Evolutionary conservation across 371 early-diverging fungal genomes (phyloP).

Genomic region (Caulochytrium protostelioides): DNA sequence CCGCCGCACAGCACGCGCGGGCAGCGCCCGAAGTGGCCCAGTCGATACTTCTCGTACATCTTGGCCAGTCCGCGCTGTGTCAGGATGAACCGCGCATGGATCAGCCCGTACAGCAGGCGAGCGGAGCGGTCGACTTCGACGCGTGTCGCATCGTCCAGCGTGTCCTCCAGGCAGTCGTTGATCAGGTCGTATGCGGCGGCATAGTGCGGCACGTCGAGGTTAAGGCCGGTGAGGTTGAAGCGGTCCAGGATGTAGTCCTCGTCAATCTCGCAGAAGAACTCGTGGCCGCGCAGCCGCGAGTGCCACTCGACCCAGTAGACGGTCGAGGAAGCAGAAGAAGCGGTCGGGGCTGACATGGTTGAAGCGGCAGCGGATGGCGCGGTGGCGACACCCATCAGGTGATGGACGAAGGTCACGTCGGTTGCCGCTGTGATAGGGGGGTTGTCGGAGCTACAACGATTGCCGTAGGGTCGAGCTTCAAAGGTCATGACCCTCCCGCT

Average conservation of each 20-base stretch:
- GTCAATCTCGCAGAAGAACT: slow-evolving; percentile 63
- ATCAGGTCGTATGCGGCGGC: slow-evolving; percentile 43
- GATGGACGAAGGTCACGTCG: too few relatives aligned
- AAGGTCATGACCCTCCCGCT: too few relatives aligned
- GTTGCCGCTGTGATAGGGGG: too few relatives aligned
- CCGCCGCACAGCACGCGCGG: slow-evolving; percentile 54
- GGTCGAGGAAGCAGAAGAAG: slow-evolving; percentile 1
- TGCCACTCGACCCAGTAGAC: slow-evolving; percentile 75
- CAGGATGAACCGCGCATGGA: slow-evolving; percentile 40
- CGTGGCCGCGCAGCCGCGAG: slow-evolving; percentile 55
- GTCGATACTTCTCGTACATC: slow-evolving; percentile 37
- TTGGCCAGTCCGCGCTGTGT: slow-evolving; percentile 30
- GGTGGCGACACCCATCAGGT: too few relatives aligned
- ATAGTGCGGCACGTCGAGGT: slow-evolving; percentile 55
- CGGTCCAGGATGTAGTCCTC: slow-evolving; percentile 76
- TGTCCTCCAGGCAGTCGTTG: slow-evolving; percentile 19
- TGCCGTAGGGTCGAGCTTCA: too few relatives aligned
- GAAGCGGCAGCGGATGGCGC: too few relatives aligned
- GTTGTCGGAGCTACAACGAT: too few relatives aligned
- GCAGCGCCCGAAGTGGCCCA: slow-evolving; percentile 58
- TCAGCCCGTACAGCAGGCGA: slow-evolving; percentile 47
- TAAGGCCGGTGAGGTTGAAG: slow-evolving; percentile 78
- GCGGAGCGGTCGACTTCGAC: slow-evolving; percentile 43
- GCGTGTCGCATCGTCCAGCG: slow-evolving; percentile 12
- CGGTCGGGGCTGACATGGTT: too few relatives aligned